phyloP scores from a whole-genome alignment of 345 rosid species.

The Kernera saxatilis region DNA sequence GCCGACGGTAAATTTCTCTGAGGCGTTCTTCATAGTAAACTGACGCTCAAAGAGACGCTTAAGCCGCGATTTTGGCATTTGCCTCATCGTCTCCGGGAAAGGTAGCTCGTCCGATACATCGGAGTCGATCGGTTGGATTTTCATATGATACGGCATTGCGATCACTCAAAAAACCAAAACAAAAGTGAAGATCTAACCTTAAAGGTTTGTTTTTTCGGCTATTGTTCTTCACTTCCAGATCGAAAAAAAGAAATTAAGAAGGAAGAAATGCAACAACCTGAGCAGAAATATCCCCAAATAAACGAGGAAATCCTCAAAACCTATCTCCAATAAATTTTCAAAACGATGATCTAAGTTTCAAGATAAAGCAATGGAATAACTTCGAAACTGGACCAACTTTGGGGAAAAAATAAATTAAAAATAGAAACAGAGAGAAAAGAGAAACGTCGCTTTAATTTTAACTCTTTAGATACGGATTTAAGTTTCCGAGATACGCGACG shows the following conservation, averaged over 20 bases:
- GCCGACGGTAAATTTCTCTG: slow-evolving; percentile 33
- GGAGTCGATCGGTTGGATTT: slow-evolving; percentile 74
- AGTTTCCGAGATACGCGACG: slow-evolving; percentile 47
- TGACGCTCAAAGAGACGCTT: slow-evolving; percentile 88
- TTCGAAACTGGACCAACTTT: slow-evolving; percentile 45
- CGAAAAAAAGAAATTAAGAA: neutral
- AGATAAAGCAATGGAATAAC: slow-evolving; percentile 58
- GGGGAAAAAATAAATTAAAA: neutral
- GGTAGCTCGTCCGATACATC: slow-evolving; percentile 32
- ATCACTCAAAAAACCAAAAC: neutral
- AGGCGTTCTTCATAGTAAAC: slow-evolving; percentile 44
- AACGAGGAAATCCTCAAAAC: neutral
- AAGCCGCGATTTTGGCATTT: slow-evolving; percentile 63
- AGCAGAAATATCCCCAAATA: slow-evolving; percentile 5
- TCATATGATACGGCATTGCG: slow-evolving; percentile 51
- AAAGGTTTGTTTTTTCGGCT: neutral
- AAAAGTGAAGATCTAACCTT: neutral
- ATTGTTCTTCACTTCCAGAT: slow-evolving; percentile 17
- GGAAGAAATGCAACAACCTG: neutral
- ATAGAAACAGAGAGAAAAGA: neutral
- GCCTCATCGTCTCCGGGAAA: slow-evolving; percentile 45
- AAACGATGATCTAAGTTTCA: slow-evolving; percentile 28
- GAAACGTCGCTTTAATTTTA: slow-evolving; percentile 33
- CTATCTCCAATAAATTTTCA: neutral
- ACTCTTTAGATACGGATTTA: slow-evolving; percentile 31